Percentiles rank a stretch among this genome's conserved stretches.
Conservation (phyloP, 2,329 filamentous ascomycete genomes). For the Cryphonectria parasitica region DNA sequence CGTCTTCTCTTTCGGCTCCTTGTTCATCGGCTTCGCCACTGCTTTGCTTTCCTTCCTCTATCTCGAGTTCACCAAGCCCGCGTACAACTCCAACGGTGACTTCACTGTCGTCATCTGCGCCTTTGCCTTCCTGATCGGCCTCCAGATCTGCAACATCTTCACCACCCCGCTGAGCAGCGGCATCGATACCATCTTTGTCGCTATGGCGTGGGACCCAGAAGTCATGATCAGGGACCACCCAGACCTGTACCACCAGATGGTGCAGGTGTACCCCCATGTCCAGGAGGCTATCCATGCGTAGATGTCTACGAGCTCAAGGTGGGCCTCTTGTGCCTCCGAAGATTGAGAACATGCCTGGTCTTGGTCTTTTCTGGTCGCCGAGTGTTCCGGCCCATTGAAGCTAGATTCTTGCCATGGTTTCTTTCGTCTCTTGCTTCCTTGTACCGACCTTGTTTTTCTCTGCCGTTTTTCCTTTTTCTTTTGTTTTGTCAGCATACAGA, state of each 20-base stretch:
- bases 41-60: slow-evolving; percentile 87
- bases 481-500: not conserved
- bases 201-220: slow-evolving; percentile 69
- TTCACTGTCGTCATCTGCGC: slow-evolving; percentile 81
- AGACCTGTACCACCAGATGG: slow-evolving; percentile 78
- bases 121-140: slow-evolving; percentile 84
- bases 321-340: not conserved
- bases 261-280: slow-evolving; percentile 81
- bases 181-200: slow-evolving; percentile 91
- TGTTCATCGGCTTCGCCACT: slow-evolving; percentile 83
- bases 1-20: slow-evolving; percentile 75
- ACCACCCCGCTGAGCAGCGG: slow-evolving; percentile 85
- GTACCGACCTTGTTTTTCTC: not conserved
- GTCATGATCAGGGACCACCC: slow-evolving; percentile 81
- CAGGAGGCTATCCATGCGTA: slow-evolving; percentile 76
- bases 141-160: slow-evolving; percentile 89
- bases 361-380: not conserved
- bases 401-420: not conserved
- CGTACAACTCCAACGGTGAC: slow-evolving; percentile 69
- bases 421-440: not conserved
- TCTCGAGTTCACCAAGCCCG: slow-evolving; percentile 77
- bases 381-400: not conserved
- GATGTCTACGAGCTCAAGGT: not conserved
- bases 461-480: not conserved
- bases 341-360: not conserved